Evolutionary conservation across 2,329 filamentous ascomycete species (phyloP).

Genomic region (Eutypella sp.): DNA sequence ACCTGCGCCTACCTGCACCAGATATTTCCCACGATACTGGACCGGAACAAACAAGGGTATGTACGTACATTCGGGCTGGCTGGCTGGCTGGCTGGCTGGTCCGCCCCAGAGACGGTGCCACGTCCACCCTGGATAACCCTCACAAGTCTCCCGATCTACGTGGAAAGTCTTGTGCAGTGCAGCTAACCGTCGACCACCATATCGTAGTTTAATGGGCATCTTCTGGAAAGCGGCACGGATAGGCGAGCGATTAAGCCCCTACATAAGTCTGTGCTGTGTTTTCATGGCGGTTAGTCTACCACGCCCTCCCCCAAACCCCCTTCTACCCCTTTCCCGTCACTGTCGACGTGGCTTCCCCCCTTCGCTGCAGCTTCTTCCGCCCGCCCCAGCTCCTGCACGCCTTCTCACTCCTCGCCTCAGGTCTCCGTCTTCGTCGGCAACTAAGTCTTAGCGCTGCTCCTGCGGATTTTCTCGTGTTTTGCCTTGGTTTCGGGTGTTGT

Average conservation of each 20-base stretch:
- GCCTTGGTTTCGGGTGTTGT: too few relatives aligned
- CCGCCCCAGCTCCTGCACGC: constrained; percentile 4
- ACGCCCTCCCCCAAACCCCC: neutral
- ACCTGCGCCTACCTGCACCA: constrained; percentile 92
- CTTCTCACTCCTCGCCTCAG: constrained; percentile 7
- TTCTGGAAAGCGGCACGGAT: constrained; percentile 96
- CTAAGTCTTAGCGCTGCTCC: constrained; percentile 7
- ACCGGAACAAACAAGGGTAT: constrained; percentile 88
- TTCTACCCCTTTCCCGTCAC: constrained; percentile 1
- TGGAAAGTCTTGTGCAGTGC: neutral
- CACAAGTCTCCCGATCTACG: too few relatives aligned
- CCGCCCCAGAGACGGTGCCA: too few relatives aligned
- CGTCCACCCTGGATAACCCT: too few relatives aligned
- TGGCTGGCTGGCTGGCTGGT: too few relatives aligned
- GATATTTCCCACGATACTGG: constrained; percentile 82
- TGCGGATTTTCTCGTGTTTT: too few relatives aligned
- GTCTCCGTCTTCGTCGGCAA: constrained; percentile 26
- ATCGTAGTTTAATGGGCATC: constrained; percentile 67
- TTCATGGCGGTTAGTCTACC: constrained; percentile 75
- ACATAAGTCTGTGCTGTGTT: constrained; percentile 89
- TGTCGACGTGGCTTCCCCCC: neutral
- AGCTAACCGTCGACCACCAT: constrained; percentile 5
- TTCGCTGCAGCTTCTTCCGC: neutral
- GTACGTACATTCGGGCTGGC: constrained; percentile 17
- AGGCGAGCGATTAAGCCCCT: constrained; percentile 88